A percentile compares a stretch with the other conserved stretches of the same genome.
phyloP scores from a whole-genome alignment of 2,329 filamentous ascomycete species.

The Mariannaea elegans region DNA sequence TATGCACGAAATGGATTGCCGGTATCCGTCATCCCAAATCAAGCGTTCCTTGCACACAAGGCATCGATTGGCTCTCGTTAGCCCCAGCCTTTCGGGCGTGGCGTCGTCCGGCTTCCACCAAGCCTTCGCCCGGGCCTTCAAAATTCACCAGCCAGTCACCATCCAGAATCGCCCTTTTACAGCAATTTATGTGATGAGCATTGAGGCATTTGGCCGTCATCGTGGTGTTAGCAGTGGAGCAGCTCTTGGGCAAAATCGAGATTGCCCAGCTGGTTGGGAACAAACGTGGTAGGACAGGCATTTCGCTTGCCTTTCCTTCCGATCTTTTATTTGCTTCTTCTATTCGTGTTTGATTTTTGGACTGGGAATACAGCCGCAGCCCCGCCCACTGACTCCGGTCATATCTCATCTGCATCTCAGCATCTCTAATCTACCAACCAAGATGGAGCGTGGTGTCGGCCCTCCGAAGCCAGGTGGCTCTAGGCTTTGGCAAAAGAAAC shows the following conservation, averaged over 20 bases:
- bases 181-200: not conserved
- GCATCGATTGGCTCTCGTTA: constrained; percentile 21
- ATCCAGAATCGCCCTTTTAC: constrained; percentile 1
- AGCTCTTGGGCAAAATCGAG: constrained; percentile 7
- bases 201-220: not conserved
- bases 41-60: not conserved
- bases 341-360: constrained; percentile 1
- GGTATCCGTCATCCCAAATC: constrained; percentile 18
- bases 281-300: not conserved
- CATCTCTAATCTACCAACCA: not conserved
- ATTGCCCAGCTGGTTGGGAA: constrained; percentile 11
- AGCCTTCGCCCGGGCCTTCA: constrained; percentile 1
- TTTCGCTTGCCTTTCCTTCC: not conserved
- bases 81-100: constrained; percentile 17
- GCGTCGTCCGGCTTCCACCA: constrained; percentile 6
- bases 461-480: not conserved
- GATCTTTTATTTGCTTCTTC: not conserved
- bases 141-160: constrained; percentile 5
- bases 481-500: constrained; percentile 4
- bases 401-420: constrained; percentile 5
- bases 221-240: constrained; percentile 16
- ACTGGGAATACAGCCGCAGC: not conserved
- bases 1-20: constrained; percentile 17
- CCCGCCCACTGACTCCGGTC: not conserved
- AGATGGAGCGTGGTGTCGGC: not conserved